Conservation (phyloP, 2,329 filamentous ascomycete genomes). For the Colletotrichum sp. region DNA sequence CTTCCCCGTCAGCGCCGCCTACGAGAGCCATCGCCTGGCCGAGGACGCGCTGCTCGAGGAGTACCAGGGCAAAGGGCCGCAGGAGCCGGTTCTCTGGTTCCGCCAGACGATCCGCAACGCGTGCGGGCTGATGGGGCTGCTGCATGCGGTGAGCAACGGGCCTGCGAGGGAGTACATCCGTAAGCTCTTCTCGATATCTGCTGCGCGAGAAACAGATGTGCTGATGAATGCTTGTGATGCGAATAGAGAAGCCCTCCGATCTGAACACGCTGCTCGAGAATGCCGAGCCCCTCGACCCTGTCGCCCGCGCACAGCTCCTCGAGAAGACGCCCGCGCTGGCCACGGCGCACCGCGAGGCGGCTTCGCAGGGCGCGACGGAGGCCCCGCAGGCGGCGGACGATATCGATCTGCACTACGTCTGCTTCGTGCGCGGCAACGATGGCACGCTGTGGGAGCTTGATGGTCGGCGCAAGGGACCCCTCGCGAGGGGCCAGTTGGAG, state of each 20-base stretch:
- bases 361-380: constrained; percentile 76
- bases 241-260: constrained; percentile 54
- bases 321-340: constrained; percentile 81
- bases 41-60: constrained; percentile 71
- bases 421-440: constrained; percentile 80
- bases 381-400: constrained; percentile 81
- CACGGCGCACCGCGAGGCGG: constrained; percentile 78
- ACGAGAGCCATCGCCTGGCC: constrained; percentile 75
- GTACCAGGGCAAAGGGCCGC: constrained; percentile 71
- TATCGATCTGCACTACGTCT: constrained; percentile 95
- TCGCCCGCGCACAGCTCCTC: constrained; percentile 72
- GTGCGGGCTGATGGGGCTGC: constrained; percentile 86
- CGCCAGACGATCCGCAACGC: constrained; percentile 94
- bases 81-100: constrained; percentile 89
- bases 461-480: constrained; percentile 62
- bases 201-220: neutral
- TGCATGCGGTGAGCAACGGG: constrained; percentile 85
- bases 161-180: constrained; percentile 67
- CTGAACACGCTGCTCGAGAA: constrained; percentile 70
- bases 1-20: constrained; percentile 81
- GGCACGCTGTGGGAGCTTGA: constrained; percentile 69
- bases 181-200: constrained; percentile 28
- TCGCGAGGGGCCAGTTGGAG: constrained; percentile 59
- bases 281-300: constrained; percentile 73
- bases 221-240: neutral